Base-by-base conservation (phyloP, 2,329 filamentous ascomycete species). In the Phaeosphaeriaceae sp. region DNA sequence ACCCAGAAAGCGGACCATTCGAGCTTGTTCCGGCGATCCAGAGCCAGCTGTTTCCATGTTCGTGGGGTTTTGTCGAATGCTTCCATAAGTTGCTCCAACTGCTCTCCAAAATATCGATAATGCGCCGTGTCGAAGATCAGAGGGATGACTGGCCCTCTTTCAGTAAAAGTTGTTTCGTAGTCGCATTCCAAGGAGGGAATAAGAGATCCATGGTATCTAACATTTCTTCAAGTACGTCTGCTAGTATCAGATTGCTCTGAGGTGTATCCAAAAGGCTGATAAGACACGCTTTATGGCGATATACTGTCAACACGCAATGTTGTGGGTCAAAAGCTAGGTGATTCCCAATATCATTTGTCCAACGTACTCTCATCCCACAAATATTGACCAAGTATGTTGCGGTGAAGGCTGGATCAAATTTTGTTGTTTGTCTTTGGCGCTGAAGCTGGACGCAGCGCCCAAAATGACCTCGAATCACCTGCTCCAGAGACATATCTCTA, bases 1-100 rank as follows among this genome's bases (percentile, higher is more conserved):
- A 55, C 37, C 52, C 52, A 55, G 26, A 55, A 58, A 7, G 48
- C 52, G 8, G 49, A 48, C 46, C 49, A 58, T 38, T 58, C 51
- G 44, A 51, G 28, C 38, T 52, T 54, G 29, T 58, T 55, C 18
- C 52, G 36, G 13, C 49, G 41, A 41, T 58, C 55, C 12, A 44
- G 35, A 1, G 55, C 55, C 2, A 55, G 40, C 23, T 58, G 49
- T 20, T 44, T 58, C 52, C 48, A 53, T 6, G 45, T 51, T 21
- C 45, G 20, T 13, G 52, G 52, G 3, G 48, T 38, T 18, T 35
- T 38, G 18, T 47, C 40, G 29, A 55, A 58, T 7, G 41, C 32
- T 3, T 52, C 41, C 13, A 55, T 43, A 3, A 55, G 39, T 29
- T 44, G 34, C 16, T 52, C 49, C 5, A 55, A 37, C 37, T 50